Base-by-base conservation (phyloP, 2,329 filamentous ascomycete genomes). In the Metarhizium brunneum region DNA sequence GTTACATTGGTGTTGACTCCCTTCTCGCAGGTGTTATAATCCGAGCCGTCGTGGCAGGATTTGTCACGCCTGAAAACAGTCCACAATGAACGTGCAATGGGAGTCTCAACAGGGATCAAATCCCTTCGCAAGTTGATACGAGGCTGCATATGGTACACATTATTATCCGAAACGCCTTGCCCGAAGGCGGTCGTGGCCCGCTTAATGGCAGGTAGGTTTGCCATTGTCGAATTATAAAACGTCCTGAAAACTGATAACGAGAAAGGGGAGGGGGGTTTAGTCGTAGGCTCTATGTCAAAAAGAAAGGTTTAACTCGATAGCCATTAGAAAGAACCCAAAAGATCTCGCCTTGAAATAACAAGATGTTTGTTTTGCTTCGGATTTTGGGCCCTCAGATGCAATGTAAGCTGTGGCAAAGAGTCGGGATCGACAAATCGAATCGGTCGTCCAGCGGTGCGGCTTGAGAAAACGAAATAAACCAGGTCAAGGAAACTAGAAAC, bases 1-100 rank as follows among this genome's bases (percentile, higher is more conserved):
- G 81, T 79, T n/a, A 78, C 75, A 47, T 72, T 76, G 45, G 73
- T 70, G 56, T 76, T 77, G 38, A 76, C 72, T 0, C 83, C 78
- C 66, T 85, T 87, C 62, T 87, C 81, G 65, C 84, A 87, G 3
- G 74, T 71, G 56, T 77, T 72, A 29, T 61, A 63, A 25, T 56
- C 52, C 1, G 56, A 47, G 48, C 60, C 49, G 40, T 53, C 47
- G n/a, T 58, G 57, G 14, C 57, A 58, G 7, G n/a, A 8, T 25
- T 58, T 47, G 2, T 35, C 30, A 20, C 57, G 57, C 42, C 29
- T 58, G 36, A 45, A 57, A 43, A 53, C 30, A 50, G 49, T 60
- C 60, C 55, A 62, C 50, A 45, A 55, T 43, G 40, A 53, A 53
- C n/a, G 59, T 30, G 16, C 56, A 56, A 47, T 35, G 45, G 36